Evolutionary conservation across 2,329 filamentous ascomycete species (phyloP).

Genomic region (Penicillium nordicum): DNA sequence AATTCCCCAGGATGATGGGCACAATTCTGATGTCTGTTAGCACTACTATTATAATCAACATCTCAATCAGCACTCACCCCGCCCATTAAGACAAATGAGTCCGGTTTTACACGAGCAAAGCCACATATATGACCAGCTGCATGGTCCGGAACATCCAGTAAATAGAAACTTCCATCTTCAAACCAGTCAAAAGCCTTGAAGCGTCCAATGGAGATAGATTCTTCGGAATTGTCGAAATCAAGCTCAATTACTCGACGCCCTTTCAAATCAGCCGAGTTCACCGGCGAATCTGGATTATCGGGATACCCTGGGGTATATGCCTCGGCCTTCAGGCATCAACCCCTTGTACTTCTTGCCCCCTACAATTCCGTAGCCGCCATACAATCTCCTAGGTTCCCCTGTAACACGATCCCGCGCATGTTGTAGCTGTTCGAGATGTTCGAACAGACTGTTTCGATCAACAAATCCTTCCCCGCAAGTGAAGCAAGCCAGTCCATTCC

Average conservation of each 20-base stretch:
- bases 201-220: not conserved
- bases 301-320: not conserved
- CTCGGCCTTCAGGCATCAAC: not conserved
- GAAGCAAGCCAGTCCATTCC: too few species aligned
- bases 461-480: too few species aligned
- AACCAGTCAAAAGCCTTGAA: not conserved
- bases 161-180: not conserved
- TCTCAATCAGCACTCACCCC: not conserved
- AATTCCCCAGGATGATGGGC: not conserved
- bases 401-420: too few species aligned
- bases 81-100: not conserved
- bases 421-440: too few species aligned
- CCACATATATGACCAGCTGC: not conserved
- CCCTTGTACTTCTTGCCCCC: too few species aligned
- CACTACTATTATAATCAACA: not conserved
- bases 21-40: not conserved
- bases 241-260: not conserved
- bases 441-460: too few species aligned
- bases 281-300: not conserved
- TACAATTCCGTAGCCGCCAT: too few species aligned
- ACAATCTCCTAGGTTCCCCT: too few species aligned
- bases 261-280: not conserved
- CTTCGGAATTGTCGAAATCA: not conserved
- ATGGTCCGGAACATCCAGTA: not conserved
- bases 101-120: not conserved